Conservation (phyloP, 164 flowering plant species). For the Taxillus chinensis region DNA sequence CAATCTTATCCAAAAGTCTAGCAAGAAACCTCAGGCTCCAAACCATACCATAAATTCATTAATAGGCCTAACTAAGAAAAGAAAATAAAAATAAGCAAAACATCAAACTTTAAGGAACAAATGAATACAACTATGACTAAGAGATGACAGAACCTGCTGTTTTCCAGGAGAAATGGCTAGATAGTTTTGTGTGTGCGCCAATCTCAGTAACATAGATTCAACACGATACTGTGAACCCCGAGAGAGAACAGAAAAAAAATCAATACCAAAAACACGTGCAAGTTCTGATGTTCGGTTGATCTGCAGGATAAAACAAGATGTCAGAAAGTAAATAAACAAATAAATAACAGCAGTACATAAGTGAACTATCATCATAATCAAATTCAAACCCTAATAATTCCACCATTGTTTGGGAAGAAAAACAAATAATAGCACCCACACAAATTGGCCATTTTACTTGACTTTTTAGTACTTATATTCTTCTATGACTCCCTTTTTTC, state of each 20-base stretch:
- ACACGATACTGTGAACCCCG: conserved; percentile 98
- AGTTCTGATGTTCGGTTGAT: conserved; percentile 95
- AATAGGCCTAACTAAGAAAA: not conserved
- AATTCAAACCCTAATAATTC: not conserved
- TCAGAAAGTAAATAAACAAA: not conserved
- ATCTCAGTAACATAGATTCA: conserved; percentile 88
- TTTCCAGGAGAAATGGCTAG: conserved; percentile 85
- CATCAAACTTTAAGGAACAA: no score
- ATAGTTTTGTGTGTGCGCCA: conserved; percentile 92
- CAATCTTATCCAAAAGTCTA: no score
- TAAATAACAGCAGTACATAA: not conserved
- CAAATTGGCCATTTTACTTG: no score
- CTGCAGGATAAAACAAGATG: conserved; percentile 25
- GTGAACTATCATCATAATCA: not conserved
- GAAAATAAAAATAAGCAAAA: no score
- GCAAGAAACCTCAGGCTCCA: no score
- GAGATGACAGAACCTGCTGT: conserved; percentile 45
- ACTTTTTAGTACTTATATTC: no score
- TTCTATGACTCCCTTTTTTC: not conserved
- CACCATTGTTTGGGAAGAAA: not conserved
- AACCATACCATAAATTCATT: no score
- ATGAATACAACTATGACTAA: no score
- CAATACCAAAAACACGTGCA: conserved; percentile 99
- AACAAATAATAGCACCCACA: no score
- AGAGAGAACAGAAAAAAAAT: conserved; percentile 95